Evolutionary conservation across 2,329 filamentous ascomycete genomes (phyloP), one percentile per base, ranked within the genome.

Genomic region (Amesomyces nigricolor): DNA sequence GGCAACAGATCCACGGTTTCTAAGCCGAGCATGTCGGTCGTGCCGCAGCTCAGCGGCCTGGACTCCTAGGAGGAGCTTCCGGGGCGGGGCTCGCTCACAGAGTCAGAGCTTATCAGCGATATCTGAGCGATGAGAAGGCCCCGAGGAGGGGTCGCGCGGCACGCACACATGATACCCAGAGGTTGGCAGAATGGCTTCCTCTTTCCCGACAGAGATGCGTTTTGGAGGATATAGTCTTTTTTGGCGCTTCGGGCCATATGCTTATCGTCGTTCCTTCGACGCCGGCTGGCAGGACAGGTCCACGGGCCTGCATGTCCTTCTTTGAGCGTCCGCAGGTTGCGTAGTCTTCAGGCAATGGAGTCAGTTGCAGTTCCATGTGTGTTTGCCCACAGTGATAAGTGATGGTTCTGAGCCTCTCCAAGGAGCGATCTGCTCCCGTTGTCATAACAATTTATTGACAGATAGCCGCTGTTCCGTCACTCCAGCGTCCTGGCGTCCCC

Each of bases 1-100:
- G 11, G 5, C 2, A 6, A 37, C 46, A 77, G 74, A 78, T 82
- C 75, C 80, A 83, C 74, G 80, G 85, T 73, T 84, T 83, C 75
- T 83, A 82, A 78, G 68, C 67, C 66, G 66, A 65, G 65, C 69
- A 69, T 71, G 70, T 65, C 63, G 62, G 65, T 63, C 66, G 54
- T 62, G 64, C 61, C 59, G 58, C 60, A 56, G 59, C 61, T 46
- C 57, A 53, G 58, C 54, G 56, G 53, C 54, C 46, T 32, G 51
- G 56, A n/a, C 47, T 43, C 49, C 57, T 56, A 32, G 49, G 29
- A 54, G 55, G 56, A 35, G 53, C 58, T 54, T 49, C 56, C 52
- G 55, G 54, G 56, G 52, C 52, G 44, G 42, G 47, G 48, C 53
- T 47, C 47, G 45, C 46, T 44, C 48, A 42, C 42, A 43, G 53